Evolutionary conservation across 2,329 filamentous ascomycete genomes (phyloP), one percentile per base, ranked within the genome.

Genomic region (Colletotrichum endophyticum): DNA sequence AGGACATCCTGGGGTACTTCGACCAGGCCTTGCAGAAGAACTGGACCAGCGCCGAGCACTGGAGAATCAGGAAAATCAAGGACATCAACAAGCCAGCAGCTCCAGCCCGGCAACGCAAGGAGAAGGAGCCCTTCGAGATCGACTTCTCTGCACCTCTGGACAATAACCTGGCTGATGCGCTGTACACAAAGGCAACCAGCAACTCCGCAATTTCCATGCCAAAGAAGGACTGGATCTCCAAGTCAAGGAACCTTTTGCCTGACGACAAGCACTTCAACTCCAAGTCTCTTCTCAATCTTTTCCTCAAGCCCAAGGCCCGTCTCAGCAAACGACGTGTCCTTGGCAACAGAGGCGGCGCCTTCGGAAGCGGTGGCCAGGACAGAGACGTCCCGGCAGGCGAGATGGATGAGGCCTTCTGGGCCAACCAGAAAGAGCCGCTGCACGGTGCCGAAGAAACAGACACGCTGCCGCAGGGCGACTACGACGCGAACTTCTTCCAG

Each of bases 181-280:
- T 99, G 39, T 96, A 96, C 84, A 97, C 94, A 0, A 93, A 94
- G 75, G 95, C 96, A 8, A 90, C 93, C 22, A 95, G 93, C 69
- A 98, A 96, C 83, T 91, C 94, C 6, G 91, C 92, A 53, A 98
- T 99, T 79, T 95, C 93, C 63, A 84, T 99, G 79, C 94, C 96
- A 22, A 98, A 98, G 87, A 95, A 96, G 79, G 96, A 99, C 84
- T 98, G 96, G 95, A 97, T 95, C 84, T 97, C 95, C 53, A 98
- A 98, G 85, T 96, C 94, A 2, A 92, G 95, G 66, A 98, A 99
- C 83, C 90, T 99, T 5, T 92, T 99, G 6, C 96, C 98, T 4
- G 97, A 99, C 82, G 97, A 99, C 86, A 98, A 98, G 85, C 96
- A 99, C 84, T 99, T 99, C 88, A 98, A 96, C 87, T 99, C 96